These are phyloP conservation scores for Bipolaris bicolor DNA, from an alignment of 2,329 filamentous ascomycete species.

Conservation along the genomic window DNA sequence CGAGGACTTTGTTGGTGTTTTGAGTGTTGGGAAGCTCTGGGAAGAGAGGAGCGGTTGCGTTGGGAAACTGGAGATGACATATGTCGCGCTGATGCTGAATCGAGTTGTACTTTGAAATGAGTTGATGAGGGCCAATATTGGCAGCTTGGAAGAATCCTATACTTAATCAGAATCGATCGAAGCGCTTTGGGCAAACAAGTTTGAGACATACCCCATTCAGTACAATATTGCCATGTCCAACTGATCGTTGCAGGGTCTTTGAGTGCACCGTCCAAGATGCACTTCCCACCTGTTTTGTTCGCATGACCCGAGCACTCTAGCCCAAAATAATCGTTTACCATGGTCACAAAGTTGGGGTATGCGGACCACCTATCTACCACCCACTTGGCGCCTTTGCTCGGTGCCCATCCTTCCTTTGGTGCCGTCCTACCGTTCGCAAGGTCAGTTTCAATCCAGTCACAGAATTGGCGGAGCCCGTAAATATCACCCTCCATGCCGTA, in stretches of 20 bases:
- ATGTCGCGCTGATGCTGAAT: constrained; percentile 53
- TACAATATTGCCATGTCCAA: constrained; percentile 62
- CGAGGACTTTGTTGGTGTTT: constrained; percentile 49
- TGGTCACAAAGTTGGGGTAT: constrained; percentile 47
- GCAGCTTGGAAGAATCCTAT: constrained; percentile 56
- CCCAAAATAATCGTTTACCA: constrained; percentile 51
- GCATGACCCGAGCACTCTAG: constrained; percentile 51
- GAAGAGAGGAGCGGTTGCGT: neutral
- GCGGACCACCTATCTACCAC: constrained; percentile 52
- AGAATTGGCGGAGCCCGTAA: constrained; percentile 50
- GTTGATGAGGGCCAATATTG: constrained; percentile 56
- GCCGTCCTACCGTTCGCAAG: constrained; percentile 14
- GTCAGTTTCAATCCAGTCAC: constrained; percentile 56
- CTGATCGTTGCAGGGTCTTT: constrained; percentile 49
- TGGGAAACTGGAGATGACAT: constrained; percentile 52
- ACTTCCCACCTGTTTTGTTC: constrained; percentile 34
- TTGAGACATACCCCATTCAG: constrained; percentile 55
- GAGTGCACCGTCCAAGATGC: constrained; percentile 47
- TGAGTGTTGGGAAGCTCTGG: constrained; percentile 55
- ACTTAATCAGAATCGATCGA: constrained; percentile 8
- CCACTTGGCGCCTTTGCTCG: constrained; percentile 45
- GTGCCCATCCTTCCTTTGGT: too few species aligned
- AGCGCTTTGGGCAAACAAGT: neutral
- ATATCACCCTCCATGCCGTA: constrained; percentile 50
- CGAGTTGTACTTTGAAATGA: constrained; percentile 58